Conservation (phyloP, 345 rosid species). For the Excoecaria cochinchinensis region DNA sequence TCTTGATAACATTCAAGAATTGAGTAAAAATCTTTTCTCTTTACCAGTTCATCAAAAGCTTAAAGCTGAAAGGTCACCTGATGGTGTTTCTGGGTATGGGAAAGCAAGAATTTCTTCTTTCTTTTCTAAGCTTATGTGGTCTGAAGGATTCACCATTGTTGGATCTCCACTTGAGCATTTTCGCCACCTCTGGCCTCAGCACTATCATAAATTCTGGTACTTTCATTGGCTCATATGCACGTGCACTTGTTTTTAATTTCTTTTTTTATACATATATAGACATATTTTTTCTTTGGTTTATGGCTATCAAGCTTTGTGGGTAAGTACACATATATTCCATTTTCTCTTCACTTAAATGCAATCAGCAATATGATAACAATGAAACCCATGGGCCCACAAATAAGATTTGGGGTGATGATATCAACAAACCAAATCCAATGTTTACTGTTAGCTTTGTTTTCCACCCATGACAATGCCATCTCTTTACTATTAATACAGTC, state of each 20-base stretch:
- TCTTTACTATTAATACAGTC: constrained; percentile 20
- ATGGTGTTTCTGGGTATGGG: constrained; percentile 79
- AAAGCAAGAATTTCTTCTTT: constrained; percentile 70
- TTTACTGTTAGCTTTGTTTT: constrained; percentile 27
- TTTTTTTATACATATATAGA: neutral
- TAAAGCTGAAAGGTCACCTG: constrained; percentile 62
- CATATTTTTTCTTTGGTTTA: no score
- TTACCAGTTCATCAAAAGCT: constrained; percentile 63
- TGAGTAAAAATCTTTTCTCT: constrained; percentile 48
- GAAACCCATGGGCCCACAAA: constrained; percentile 45
- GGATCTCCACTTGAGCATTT: constrained; percentile 79
- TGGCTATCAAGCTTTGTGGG: neutral
- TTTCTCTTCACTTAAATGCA: constrained; percentile 32
- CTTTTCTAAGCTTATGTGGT: constrained; percentile 92
- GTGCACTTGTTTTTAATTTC: constrained; percentile 19
- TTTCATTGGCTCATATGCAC: neutral
- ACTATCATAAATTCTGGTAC: constrained; percentile 65
- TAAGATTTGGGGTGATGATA: constrained; percentile 27
- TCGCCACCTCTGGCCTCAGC: constrained; percentile 78
- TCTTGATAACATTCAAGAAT: constrained; percentile 46
- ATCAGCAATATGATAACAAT: constrained; percentile 38
- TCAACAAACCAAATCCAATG: constrained; percentile 23
- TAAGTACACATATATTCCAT: constrained; percentile 19
- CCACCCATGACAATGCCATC: constrained; percentile 24
- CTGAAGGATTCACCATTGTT: constrained; percentile 84